These are phyloP conservation scores for Lolium perenne DNA, from an alignment of 176 grass and related monocot genomes.

Conservation along the genomic window DNA sequence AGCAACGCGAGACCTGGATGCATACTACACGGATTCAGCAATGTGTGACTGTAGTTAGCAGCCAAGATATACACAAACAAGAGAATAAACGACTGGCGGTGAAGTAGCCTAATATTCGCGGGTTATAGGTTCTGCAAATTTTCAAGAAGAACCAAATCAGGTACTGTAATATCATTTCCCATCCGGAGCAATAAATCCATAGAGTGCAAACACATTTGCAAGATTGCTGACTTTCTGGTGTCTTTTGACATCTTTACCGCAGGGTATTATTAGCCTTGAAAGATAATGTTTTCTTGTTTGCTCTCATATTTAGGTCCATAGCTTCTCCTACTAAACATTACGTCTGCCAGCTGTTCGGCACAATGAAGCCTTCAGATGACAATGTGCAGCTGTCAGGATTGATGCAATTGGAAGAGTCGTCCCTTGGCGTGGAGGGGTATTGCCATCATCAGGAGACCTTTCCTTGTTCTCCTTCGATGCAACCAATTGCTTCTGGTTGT, in stretches of 20 bases:
- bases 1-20: too few species aligned
- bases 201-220: slow-evolving; percentile 24
- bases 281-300: slow-evolving; percentile 29
- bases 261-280: slow-evolving; percentile 16
- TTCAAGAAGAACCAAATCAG: too few species aligned
- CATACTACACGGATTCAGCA: too few species aligned
- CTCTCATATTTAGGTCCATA: slow-evolving; percentile 51
- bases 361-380: slow-evolving; percentile 69
- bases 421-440: slow-evolving; percentile 73
- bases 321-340: slow-evolving; percentile 13
- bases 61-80: too few species aligned
- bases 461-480: slow-evolving; percentile 69
- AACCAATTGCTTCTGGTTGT: slow-evolving; percentile 80
- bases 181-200: slow-evolving; percentile 4
- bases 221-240: slow-evolving; percentile 18
- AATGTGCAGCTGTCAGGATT: slow-evolving; percentile 53
- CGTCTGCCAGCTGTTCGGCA: slow-evolving; percentile 30
- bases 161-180: not conserved
- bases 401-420: slow-evolving; percentile 71
- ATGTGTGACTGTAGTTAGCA: too few species aligned
- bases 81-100: too few species aligned
- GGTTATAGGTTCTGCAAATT: too few species aligned
- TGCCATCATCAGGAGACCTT: slow-evolving; percentile 49
- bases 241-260: slow-evolving; percentile 21
- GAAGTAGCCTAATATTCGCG: not conserved